Base-by-base conservation (phyloP, 306 rosid genomes). In the Heteromeles arbutifolia region DNA sequence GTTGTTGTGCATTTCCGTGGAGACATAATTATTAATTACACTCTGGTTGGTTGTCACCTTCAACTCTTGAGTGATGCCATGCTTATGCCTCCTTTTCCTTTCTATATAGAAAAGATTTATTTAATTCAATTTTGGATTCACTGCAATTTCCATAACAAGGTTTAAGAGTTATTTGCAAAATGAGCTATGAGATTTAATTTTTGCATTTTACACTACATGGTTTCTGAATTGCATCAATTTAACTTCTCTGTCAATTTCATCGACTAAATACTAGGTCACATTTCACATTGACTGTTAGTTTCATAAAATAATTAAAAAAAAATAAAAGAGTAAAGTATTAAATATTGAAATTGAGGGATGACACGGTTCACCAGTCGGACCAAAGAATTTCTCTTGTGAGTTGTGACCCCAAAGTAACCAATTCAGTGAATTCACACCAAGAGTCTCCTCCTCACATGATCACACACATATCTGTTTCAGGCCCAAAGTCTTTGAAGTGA, bases 401-500 rank as follows among this genome's bases (percentile, higher is more conserved):
- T 14, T 45, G 7, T 45, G 53, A 45, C 52, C 11, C 53, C 53
- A 5, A 45, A 25, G 68, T 11, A 43, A 34, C 32, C 39, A 34
- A 34, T 34, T 34, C 8, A 6, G 39, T 34, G 37, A 43, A 19
- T 25, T 25, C 65, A 59, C 34, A 12, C 17, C 74, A 18, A 26
- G 17, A 19, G 26, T 26, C 50, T 57, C 48, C 48, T 6, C 52
- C 6, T 59, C 77, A 61, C 69, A 61, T 73, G 63, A 70, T 65
- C 25, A 62, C 65, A 13, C 32, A 22, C 65, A 72, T 69, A 70
- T 62, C 37, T 65, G 17, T 45, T 70, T 71, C 64, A 69, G 82
- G 69, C 69, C 87, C 77, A 73, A 50, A 54, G 65, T 54, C 11
- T 66, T 34, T 45, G 61, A 69, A 50, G 18, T 48, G 59, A 70